A percentile compares a stretch with the other conserved stretches of the same genome.
These are phyloP conservation scores for Trichoderma simmonsii DNA, from an alignment of 2,329 filamentous ascomycete species.

Conservation along the genomic window DNA sequence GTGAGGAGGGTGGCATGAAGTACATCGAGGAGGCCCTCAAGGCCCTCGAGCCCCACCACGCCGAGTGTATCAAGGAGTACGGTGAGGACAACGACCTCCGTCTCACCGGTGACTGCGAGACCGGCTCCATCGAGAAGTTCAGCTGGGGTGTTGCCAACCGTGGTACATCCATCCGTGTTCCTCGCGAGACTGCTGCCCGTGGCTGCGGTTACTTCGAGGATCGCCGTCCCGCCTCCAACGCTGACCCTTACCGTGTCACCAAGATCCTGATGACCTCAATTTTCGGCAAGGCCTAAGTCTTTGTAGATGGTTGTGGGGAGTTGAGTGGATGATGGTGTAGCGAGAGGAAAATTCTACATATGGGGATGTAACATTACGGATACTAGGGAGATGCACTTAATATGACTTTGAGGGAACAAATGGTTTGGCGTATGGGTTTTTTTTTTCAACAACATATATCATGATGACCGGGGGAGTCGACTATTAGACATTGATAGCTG, in stretches of 20 bases:
- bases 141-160: slow-evolving; percentile 93
- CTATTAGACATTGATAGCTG: background rate
- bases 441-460: background rate
- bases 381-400: background rate
- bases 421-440: slow-evolving; percentile 3
- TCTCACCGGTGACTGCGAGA: slow-evolving; percentile 92
- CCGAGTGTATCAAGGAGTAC: slow-evolving; percentile 87
- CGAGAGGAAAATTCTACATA: background rate
- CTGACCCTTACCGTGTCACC: slow-evolving; percentile 78
- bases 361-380: slow-evolving; percentile 1
- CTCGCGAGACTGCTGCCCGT: slow-evolving; percentile 77
- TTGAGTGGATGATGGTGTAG: background rate
- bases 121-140: slow-evolving; percentile 89
- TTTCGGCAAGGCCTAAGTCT: slow-evolving; percentile 36
- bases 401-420: background rate
- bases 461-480: background rate
- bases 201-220: slow-evolving; percentile 96
- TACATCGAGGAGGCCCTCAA: slow-evolving; percentile 82
- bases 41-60: slow-evolving; percentile 75
- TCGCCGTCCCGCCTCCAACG: slow-evolving; percentile 78
- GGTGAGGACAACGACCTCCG: slow-evolving; percentile 94
- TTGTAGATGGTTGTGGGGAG: background rate
- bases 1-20: slow-evolving; percentile 91
- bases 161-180: slow-evolving; percentile 89
- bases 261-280: slow-evolving; percentile 75